Percentiles rank a stretch among this genome's conserved stretches.
These are phyloP conservation scores for Earliella scabrosa DNA, from an alignment of 1,284 basidiomycete species.

Conservation along the genomic window DNA sequence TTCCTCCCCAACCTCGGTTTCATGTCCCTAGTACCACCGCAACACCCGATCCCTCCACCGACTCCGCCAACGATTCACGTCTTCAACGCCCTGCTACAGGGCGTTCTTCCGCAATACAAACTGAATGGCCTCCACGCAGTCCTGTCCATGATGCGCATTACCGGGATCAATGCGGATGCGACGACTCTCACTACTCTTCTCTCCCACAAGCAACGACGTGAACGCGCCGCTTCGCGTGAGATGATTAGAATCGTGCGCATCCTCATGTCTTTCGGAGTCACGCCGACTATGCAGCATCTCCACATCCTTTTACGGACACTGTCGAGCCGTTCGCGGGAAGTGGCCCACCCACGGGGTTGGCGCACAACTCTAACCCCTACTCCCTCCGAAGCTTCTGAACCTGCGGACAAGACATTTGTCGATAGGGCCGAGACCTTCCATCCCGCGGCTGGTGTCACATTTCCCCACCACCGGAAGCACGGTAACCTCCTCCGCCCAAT, in stretches of 20 bases:
- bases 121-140: conserved; percentile 48
- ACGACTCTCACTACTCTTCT: conserved; percentile 59
- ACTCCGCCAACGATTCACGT: conserved; percentile 48
- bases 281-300: conserved; percentile 48
- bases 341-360: conserved; percentile 53
- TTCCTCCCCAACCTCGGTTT: conserved; percentile 31
- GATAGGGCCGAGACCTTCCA: conserved; percentile 41
- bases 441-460: conserved; percentile 51
- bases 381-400: conserved; percentile 31
- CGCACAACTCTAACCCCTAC: conserved; percentile 14
- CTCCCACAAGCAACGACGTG: conserved; percentile 47
- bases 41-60: conserved; percentile 14
- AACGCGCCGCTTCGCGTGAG: conserved; percentile 45
- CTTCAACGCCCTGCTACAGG: conserved; percentile 62
- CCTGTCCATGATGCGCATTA: conserved; percentile 56
- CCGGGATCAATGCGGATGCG: conserved; percentile 51
- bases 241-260: conserved; percentile 51
- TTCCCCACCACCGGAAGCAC: conserved; percentile 39
- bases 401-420: neutral
- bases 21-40: neutral
- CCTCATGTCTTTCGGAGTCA: conserved; percentile 42
- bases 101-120: conserved; percentile 50
- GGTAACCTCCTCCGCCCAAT: conserved; percentile 47
- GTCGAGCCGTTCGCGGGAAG: conserved; percentile 48
- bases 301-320: conserved; percentile 50